Percentiles rank a stretch among this genome's conserved stretches.
Evolutionary conservation across 176 grass and related monocot genomes (phyloP).

Genomic region (Carex myosuroides): DNA sequence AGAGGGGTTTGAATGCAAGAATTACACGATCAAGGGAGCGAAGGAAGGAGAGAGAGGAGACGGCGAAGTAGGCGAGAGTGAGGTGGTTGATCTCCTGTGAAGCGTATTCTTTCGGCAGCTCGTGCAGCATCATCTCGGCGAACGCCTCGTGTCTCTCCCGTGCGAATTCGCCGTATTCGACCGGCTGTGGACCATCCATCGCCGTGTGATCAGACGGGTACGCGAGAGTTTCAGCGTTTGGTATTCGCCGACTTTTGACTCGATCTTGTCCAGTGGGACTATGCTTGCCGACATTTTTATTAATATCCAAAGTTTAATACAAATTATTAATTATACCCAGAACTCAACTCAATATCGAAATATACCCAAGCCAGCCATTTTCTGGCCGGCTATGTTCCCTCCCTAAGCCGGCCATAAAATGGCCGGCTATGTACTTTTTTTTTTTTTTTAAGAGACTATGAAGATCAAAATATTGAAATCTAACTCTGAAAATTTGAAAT

Average conservation of each 20-base stretch:
- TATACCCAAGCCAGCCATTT: too few species aligned
- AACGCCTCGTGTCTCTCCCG: conserved; percentile 35
- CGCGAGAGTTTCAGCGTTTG: not conserved
- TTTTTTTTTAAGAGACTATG: too few species aligned
- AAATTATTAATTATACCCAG: too few species aligned
- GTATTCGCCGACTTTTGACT: not conserved
- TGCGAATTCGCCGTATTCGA: conserved; percentile 27
- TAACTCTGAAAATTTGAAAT: too few species aligned
- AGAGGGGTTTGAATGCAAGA: not conserved
- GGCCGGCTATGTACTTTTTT: too few species aligned
- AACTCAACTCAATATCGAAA: too few species aligned
- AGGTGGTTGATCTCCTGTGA: conserved; percentile 73
- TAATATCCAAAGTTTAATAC: too few species aligned
- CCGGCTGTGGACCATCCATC: conserved; percentile 1
- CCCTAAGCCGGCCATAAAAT: too few species aligned
- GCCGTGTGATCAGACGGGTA: not conserved
- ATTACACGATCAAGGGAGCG: conserved; percentile 53
- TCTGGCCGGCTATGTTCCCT: too few species aligned
- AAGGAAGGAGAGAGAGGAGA: conserved; percentile 61
- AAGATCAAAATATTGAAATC: too few species aligned
- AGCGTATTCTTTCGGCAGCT: conserved; percentile 48
- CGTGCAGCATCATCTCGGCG: conserved; percentile 29
- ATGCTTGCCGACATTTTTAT: too few species aligned
- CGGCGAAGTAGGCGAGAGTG: conserved; percentile 83
- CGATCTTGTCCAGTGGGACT: not conserved